Conservation (phyloP, 352 stramenopile genomes). For the Blastocystis sp. region DNA sequence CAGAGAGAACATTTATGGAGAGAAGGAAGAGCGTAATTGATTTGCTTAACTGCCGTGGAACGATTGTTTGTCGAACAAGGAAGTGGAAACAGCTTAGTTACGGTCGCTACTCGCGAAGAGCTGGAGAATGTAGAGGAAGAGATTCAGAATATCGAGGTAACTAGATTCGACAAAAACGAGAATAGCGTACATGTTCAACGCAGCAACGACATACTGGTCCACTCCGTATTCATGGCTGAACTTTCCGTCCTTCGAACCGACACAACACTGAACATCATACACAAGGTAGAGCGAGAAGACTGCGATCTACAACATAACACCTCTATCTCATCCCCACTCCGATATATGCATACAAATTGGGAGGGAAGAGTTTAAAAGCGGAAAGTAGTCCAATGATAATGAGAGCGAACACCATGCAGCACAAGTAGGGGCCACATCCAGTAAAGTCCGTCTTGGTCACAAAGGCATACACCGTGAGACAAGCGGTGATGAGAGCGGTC, state of each 20-base stretch:
- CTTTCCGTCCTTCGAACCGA: slow-evolving; percentile 4
- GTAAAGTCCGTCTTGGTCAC: slow-evolving; percentile 55
- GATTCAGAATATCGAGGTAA: slow-evolving; percentile 57
- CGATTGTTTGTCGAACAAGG: neutral
- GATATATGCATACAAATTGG: slow-evolving; percentile 35
- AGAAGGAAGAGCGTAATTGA: neutral
- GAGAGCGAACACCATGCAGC: neutral
- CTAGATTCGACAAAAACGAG: neutral
- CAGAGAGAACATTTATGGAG: slow-evolving; percentile 53
- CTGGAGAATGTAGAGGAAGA: slow-evolving; percentile 55
- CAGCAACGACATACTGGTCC: slow-evolving; percentile 24
- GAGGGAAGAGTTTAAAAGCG: neutral
- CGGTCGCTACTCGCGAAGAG: neutral
- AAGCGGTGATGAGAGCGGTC: neutral
- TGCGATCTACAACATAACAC: neutral
- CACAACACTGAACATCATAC: slow-evolving; percentile 40
- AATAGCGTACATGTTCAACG: slow-evolving; percentile 34
- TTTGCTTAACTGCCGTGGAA: too few species aligned
- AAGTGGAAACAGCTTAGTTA: neutral
- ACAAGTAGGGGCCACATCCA: slow-evolving; percentile 28
- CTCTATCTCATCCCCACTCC: neutral
- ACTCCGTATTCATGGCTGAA: slow-evolving; percentile 22
- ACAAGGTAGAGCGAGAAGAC: slow-evolving; percentile 48
- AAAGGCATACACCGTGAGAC: slow-evolving; percentile 14
- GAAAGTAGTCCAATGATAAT: slow-evolving; percentile 8